These are phyloP conservation scores for Hebeloma cylindrosporum DNA, from an alignment of 768 basidiomycete species.

Conservation along the genomic window DNA sequence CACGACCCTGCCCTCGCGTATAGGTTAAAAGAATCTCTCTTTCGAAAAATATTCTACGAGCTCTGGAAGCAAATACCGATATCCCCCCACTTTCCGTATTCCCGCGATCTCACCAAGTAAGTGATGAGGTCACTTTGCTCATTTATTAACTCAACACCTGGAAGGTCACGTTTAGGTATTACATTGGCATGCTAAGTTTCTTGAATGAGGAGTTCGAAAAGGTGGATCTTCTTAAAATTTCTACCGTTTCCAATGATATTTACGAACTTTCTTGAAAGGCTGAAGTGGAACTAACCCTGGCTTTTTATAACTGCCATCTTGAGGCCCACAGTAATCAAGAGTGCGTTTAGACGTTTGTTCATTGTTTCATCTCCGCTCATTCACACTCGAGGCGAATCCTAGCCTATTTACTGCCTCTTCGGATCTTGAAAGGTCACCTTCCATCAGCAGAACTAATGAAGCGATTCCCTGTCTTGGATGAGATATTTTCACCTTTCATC, in stretches of 20 bases:
- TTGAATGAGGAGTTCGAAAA: constrained; percentile 89
- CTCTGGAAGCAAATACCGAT: constrained; percentile 81
- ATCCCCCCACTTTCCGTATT: constrained; percentile 75
- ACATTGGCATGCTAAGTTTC: constrained; percentile 92
- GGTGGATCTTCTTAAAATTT: constrained; percentile 39
- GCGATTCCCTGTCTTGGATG: constrained; percentile 69
- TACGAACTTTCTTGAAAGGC: constrained; percentile 45
- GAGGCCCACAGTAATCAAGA: constrained; percentile 76
- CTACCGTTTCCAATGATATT: neutral
- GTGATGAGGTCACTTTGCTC: constrained; percentile 1
- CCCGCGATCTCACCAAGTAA: constrained; percentile 84
- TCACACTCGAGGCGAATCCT: constrained; percentile 70
- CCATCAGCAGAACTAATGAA: constrained; percentile 71
- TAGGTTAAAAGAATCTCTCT: constrained; percentile 91
- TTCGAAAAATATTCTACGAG: constrained; percentile 88
- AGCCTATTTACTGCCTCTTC: constrained; percentile 86
- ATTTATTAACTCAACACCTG: constrained; percentile 16
- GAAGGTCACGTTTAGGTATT: constrained; percentile 93
- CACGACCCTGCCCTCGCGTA: neutral
- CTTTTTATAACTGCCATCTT: constrained; percentile 81
- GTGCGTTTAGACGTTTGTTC: constrained; percentile 43
- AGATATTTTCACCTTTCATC: constrained; percentile 81
- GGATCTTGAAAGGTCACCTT: constrained; percentile 83
- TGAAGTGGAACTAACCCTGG: constrained; percentile 82
- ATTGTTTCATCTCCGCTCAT: constrained; percentile 1